Evolutionary conservation across 2,329 filamentous ascomycete species (phyloP).

Genomic region (Fusarium goolgardi): DNA sequence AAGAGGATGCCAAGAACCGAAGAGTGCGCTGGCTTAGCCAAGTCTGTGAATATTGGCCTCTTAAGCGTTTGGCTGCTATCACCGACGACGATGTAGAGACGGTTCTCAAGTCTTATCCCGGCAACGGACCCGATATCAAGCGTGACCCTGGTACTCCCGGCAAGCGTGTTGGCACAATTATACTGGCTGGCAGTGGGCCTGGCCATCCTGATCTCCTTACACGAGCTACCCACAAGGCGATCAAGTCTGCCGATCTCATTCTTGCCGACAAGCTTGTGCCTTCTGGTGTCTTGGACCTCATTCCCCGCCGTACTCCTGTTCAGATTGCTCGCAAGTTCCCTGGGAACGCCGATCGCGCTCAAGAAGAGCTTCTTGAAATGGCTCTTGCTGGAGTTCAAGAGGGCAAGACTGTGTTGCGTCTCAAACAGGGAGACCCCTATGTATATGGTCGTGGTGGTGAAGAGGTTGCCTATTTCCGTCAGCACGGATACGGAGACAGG

Average conservation of each 20-base stretch:
- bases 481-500: conserved; percentile 72
- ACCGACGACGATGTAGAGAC: conserved; percentile 81
- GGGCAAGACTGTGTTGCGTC: conserved; percentile 83
- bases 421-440: conserved; percentile 98
- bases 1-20: conserved; percentile 79
- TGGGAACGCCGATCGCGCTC: conserved; percentile 92
- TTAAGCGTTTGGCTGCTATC: conserved; percentile 82
- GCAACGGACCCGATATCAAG: conserved; percentile 43
- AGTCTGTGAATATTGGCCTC: conserved; percentile 98
- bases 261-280: conserved; percentile 90
- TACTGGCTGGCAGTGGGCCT: conserved; percentile 91
- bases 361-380: conserved; percentile 85
- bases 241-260: conserved; percentile 79
- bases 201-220: conserved; percentile 94
- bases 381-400: conserved; percentile 73
- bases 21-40: conserved; percentile 94
- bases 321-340: conserved; percentile 97
- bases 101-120: conserved; percentile 79
- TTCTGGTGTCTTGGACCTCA: conserved; percentile 84
- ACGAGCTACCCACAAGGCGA: conserved; percentile 80
- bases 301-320: conserved; percentile 88
- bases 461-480: conserved; percentile 86
- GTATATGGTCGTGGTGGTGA: conserved; percentile 95
- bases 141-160: conserved; percentile 28
- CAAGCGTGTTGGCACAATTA: conserved; percentile 72